Conservation (phyloP, 2,329 filamentous ascomycete species). For the Fusarium hostae region DNA sequence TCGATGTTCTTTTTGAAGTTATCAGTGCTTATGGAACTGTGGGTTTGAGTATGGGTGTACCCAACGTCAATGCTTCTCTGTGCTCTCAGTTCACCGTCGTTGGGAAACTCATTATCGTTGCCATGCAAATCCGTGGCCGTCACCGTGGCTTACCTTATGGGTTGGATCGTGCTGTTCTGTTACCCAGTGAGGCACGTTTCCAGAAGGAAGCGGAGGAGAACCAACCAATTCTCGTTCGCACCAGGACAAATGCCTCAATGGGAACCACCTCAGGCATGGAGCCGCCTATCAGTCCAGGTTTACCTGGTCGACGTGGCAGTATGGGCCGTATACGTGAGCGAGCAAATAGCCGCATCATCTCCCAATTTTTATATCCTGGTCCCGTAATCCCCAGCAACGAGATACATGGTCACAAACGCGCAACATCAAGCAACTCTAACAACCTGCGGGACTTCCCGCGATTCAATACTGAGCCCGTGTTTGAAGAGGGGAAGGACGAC, state of each 20-base stretch:
- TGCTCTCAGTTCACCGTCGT: slow-evolving; percentile 82
- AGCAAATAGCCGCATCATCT: slow-evolving; percentile 56
- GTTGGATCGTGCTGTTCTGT: slow-evolving; percentile 69
- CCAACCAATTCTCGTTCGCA: slow-evolving; percentile 53
- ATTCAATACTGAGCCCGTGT: slow-evolving; percentile 43
- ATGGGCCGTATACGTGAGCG: slow-evolving; percentile 52
- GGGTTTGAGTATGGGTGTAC: slow-evolving; percentile 87
- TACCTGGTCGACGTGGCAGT: slow-evolving; percentile 50
- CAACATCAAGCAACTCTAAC: slow-evolving; percentile 46
- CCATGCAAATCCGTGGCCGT: slow-evolving; percentile 76
- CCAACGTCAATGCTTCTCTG: slow-evolving; percentile 80
- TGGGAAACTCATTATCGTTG: slow-evolving; percentile 75
- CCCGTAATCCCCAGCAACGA: slow-evolving; percentile 52
- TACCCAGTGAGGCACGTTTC: slow-evolving; percentile 67
- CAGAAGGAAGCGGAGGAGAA: slow-evolving; percentile 63
- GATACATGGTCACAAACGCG: slow-evolving; percentile 44
- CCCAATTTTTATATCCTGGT: slow-evolving; percentile 61
- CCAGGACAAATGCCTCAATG: slow-evolving; percentile 51
- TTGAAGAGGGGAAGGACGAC: slow-evolving; percentile 44
- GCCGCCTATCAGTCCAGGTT: slow-evolving; percentile 35
- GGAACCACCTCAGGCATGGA: slow-evolving; percentile 46
- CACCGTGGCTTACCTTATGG: slow-evolving; percentile 76
- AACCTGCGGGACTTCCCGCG: slow-evolving; percentile 39
- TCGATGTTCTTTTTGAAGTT: slow-evolving; percentile 82
- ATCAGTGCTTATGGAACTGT: slow-evolving; percentile 95